Evolutionary conservation across 2,329 filamentous ascomycete genomes (phyloP).

Genomic region (Sclerotinia minor): DNA sequence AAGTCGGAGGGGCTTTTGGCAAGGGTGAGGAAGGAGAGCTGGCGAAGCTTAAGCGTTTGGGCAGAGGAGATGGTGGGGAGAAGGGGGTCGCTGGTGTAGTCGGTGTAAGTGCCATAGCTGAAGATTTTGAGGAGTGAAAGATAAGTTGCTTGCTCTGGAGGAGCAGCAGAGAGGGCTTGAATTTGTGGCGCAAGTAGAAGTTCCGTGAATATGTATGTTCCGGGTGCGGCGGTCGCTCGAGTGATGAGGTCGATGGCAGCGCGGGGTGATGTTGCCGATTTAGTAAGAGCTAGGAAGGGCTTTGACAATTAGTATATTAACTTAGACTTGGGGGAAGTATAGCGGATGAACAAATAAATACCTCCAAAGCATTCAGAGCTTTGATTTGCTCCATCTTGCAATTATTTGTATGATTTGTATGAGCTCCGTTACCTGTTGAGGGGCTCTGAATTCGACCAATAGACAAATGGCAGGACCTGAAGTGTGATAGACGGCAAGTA

Average conservation of each 20-base stretch:
- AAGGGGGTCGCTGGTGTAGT: slow-evolving; percentile 57
- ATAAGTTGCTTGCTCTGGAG: slow-evolving; percentile 61
- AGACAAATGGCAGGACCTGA: neutral
- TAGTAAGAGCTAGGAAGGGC: slow-evolving; percentile 88
- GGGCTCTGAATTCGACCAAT: neutral
- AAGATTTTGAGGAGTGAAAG: slow-evolving; percentile 82
- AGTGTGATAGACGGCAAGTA: neutral
- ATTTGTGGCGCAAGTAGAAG: slow-evolving; percentile 81
- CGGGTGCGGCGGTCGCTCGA: slow-evolving; percentile 83
- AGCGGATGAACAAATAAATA: slow-evolving; percentile 40
- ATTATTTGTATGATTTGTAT: slow-evolving; percentile 13
- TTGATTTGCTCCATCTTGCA: slow-evolving; percentile 70
- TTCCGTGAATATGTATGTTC: slow-evolving; percentile 92
- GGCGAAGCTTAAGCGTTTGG: slow-evolving; percentile 82
- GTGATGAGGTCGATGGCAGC: slow-evolving; percentile 83
- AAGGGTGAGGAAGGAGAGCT: slow-evolving; percentile 84
- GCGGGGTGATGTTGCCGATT: slow-evolving; percentile 78
- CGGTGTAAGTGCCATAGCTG: slow-evolving; percentile 83
- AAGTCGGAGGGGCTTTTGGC: slow-evolving; percentile 67
- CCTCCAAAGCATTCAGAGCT: slow-evolving; percentile 64
- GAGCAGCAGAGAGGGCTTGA: slow-evolving; percentile 63
- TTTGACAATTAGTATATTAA: slow-evolving; percentile 49
- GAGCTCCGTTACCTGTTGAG: slow-evolving; percentile 19
- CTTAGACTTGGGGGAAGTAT: neutral
- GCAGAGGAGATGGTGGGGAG: slow-evolving; percentile 71